These are phyloP conservation scores for Coccomyxa sp. DNA, from an alignment of 139 green algal genomes.

Conservation along the genomic window DNA sequence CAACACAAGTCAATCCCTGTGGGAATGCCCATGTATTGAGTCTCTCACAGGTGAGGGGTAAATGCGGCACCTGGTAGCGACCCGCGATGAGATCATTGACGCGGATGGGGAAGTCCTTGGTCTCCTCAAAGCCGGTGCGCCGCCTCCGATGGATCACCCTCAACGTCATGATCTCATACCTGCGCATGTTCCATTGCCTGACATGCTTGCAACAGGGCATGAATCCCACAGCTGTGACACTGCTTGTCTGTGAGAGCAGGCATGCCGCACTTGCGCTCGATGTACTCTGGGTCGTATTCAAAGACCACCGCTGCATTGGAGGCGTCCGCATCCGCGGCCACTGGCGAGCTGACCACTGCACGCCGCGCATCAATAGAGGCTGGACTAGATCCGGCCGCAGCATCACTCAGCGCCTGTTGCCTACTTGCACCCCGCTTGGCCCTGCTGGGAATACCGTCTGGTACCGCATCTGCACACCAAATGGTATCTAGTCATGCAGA, in stretches of 20 bases:
- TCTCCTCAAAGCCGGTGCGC: constrained; percentile 89
- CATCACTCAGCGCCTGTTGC: no score
- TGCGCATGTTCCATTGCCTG: background rate
- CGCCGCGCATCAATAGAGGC: no score
- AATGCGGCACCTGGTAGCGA: constrained; percentile 65
- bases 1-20: no score
- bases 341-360: no score
- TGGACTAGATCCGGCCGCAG: no score
- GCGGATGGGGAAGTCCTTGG: constrained; percentile 81
- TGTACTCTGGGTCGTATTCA: constrained; percentile 41
- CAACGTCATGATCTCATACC: constrained; percentile 76
- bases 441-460: no score
- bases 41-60: background rate
- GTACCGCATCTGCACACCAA: no score
- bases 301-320: constrained; percentile 9
- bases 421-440: no score
- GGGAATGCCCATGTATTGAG: no score
- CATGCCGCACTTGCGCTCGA: constrained; percentile 27
- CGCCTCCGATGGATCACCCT: constrained; percentile 62
- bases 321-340: background rate
- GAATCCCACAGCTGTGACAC: background rate
- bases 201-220: background rate
- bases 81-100: constrained; percentile 85
- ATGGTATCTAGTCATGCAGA: no score
- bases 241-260: background rate